Base-by-base conservation (phyloP, 2,329 filamentous ascomycete genomes). In the Pseudocercospora cruenta region DNA sequence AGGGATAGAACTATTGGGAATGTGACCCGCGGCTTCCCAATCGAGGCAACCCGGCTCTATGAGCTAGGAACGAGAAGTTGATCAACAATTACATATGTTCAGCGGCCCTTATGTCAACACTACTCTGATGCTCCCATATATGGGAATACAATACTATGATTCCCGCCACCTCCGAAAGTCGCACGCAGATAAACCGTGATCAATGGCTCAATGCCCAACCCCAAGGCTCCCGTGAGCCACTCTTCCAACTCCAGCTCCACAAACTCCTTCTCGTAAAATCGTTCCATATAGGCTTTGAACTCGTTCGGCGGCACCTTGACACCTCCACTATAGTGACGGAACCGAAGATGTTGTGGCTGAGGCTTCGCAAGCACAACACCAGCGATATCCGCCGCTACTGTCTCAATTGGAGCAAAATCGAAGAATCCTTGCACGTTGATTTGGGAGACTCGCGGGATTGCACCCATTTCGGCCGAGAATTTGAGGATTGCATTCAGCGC, bases 161-260 rank as follows among this genome's bases (percentile, higher is more conserved):
- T 60, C 16, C 45, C 58, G 7, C n/a, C 61, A 55, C 45, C 14
- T 39, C 51, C 28, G 21, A 62, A 39, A 9, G 61, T 49, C 55
- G 68, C 64, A 9, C 66, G 66, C 54, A 70, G 36, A 39, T 70
- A 68, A 0, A 68, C 55, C 5, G 63, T 63, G 55, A 70, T 70
- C 60, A 70, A 62, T 1, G 68, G 68, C 58, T 70, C 68, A 12
- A 68, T 58, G 3, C 66, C 68, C 36, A 66, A 5, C 24, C 61
- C 61, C 8, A 62, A 45, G 19, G 68, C 68, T n/a, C 57, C 63
- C 6, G 22, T 28, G 7, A 68, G 45, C 68, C 68, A 70, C n/a
- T 68, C 49, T 33, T 70, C 61, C 16, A 70, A 19, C 26, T 68
- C 66, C 9, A 68, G 31, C 58, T 68, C 66, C 12, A 9, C 66